Percentiles rank a stretch among this genome's conserved stretches.
Conservation (phyloP, 345 rosid genomes). For the Raphanus sativus region DNA sequence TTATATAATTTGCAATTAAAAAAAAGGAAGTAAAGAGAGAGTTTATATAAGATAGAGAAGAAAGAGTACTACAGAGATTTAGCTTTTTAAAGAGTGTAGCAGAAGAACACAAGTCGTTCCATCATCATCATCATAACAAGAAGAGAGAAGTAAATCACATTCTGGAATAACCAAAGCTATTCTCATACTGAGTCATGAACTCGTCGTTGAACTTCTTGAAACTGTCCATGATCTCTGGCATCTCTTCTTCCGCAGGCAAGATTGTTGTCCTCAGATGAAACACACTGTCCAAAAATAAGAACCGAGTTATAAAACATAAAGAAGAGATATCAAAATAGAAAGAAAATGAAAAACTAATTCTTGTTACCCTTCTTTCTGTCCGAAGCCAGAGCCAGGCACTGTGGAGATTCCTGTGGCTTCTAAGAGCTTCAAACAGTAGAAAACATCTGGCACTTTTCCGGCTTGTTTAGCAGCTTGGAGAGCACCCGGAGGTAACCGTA, state of each 20-base stretch:
- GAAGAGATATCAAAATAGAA: neutral
- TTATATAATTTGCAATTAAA: neutral
- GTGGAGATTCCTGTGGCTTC: slow-evolving; percentile 99
- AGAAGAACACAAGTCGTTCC: slow-evolving; percentile 2
- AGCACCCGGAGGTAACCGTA: slow-evolving; percentile 77
- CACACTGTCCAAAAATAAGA: slow-evolving; percentile 47
- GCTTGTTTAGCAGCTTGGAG: slow-evolving; percentile 79
- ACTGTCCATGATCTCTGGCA: slow-evolving; percentile 89
- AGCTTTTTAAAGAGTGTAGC: slow-evolving; percentile 29
- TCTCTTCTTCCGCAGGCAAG: slow-evolving; percentile 91
- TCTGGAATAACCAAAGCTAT: slow-evolving; percentile 68
- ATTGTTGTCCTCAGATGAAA: slow-evolving; percentile 96
- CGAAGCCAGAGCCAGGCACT: slow-evolving; percentile 98
- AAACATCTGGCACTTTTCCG: slow-evolving; percentile 90
- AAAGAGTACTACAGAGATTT: slow-evolving; percentile 20
- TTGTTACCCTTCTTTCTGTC: slow-evolving; percentile 93
- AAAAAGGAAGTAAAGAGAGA: slow-evolving; percentile 1
- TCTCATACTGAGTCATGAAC: slow-evolving; percentile 91
- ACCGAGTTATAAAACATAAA: neutral
- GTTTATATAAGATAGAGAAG: neutral
- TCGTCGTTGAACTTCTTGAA: slow-evolving; percentile 97
- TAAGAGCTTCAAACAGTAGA: slow-evolving; percentile 92
- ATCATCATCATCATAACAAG: slow-evolving; percentile 7
- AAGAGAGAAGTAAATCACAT: slow-evolving; percentile 45
- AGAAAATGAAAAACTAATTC: neutral